These are phyloP conservation scores for Pterulicium gracile DNA, from an alignment of 1,284 basidiomycete species.

Conservation along the genomic window DNA sequence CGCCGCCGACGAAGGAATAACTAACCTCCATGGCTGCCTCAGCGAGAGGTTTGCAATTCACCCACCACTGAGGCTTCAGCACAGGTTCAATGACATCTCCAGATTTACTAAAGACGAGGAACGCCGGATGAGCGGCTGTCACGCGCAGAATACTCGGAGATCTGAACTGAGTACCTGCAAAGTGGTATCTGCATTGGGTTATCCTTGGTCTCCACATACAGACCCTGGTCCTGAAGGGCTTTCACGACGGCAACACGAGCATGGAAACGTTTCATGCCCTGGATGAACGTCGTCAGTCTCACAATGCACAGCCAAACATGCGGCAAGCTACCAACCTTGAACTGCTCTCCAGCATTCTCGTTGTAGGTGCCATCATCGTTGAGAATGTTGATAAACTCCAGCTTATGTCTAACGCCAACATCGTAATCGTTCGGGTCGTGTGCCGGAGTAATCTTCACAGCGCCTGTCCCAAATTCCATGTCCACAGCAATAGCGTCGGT, in stretches of 20 bases:
- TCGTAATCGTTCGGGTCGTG: constrained; percentile 98
- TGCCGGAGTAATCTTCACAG: constrained; percentile 99
- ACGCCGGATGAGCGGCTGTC: background rate
- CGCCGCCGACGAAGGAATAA: background rate
- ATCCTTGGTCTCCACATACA: constrained; percentile 90
- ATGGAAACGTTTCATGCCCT: constrained; percentile 97
- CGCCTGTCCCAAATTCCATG: constrained; percentile 96
- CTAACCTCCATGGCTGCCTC: constrained; percentile 78
- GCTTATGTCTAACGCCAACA: constrained; percentile 80
- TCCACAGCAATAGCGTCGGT: constrained; percentile 83
- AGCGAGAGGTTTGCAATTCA: constrained; percentile 87
- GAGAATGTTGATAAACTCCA: constrained; percentile 93
- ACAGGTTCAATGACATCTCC: constrained; percentile 95
- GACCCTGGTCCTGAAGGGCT: constrained; percentile 75
- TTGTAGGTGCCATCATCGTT: constrained; percentile 98
- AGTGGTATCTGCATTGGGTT: constrained; percentile 94
- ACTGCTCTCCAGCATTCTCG: constrained; percentile 75
- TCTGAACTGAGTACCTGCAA: constrained; percentile 49
- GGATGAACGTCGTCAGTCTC: constrained; percentile 7
- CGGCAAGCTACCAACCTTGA: constrained; percentile 41
- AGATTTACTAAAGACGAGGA: constrained; percentile 56
- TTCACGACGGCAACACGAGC: constrained; percentile 81
- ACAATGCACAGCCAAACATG: background rate
- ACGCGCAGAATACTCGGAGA: constrained; percentile 2
- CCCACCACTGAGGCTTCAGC: constrained; percentile 99